These are phyloP conservation scores for Penicillium sp. DNA, from an alignment of 2,329 filamentous ascomycete species.

Conservation along the genomic window DNA sequence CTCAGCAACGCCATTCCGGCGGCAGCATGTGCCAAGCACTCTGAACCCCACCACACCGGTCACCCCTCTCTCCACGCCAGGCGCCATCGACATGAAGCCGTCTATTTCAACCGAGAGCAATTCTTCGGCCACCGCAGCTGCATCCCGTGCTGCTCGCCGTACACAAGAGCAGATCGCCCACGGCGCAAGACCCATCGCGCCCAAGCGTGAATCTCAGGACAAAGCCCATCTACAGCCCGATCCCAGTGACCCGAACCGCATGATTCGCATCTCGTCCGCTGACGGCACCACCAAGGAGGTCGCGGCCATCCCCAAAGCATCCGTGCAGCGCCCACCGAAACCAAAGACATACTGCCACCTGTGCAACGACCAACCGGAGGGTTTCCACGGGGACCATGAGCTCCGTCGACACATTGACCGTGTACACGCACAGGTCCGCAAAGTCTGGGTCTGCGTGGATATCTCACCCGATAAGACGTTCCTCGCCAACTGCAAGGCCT, in stretches of 20 bases:
- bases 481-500: conserved; percentile 81
- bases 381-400: conserved; percentile 87
- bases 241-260: conserved; percentile 47
- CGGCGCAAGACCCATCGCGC: conserved; percentile 55
- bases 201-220: conserved; percentile 46
- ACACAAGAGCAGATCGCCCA: conserved; percentile 55
- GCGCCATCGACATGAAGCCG: conserved; percentile 55
- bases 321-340: conserved; percentile 67
- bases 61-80: conserved; percentile 42
- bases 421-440: conserved; percentile 65
- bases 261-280: conserved; percentile 55
- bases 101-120: conserved; percentile 54
- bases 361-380: conserved; percentile 73
- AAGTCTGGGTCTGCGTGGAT: conserved; percentile 67
- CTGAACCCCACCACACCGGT: conserved; percentile 16
- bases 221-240: conserved; percentile 36
- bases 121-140: conserved; percentile 44
- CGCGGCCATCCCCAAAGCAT: conserved; percentile 58
- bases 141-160: conserved; percentile 51
- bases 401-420: conserved; percentile 68
- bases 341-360: conserved; percentile 70
- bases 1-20: conserved; percentile 37
- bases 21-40: conserved; percentile 4
- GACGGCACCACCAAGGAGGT: conserved; percentile 61
- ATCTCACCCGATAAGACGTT: conserved; percentile 64